A percentile compares a stretch with the other conserved stretches of the same genome.
These are phyloP conservation scores for Tetrapisispora pingtungensis DNA, from an alignment of 805 yeast species.

Conservation along the genomic window DNA sequence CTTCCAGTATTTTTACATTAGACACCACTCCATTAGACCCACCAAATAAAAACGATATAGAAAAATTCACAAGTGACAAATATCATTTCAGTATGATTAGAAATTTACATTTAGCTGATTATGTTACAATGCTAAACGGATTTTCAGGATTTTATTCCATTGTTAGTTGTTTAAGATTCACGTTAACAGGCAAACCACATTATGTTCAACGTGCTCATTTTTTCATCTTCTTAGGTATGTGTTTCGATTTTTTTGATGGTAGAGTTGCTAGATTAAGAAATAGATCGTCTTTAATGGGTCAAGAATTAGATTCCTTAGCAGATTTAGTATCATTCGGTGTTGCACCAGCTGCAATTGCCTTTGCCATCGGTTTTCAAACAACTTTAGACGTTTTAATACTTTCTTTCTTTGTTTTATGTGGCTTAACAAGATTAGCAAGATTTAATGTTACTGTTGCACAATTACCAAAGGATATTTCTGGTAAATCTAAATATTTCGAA, in stretches of 20 bases:
- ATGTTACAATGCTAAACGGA: constrained; percentile 88
- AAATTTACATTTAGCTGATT: constrained; percentile 90
- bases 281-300: constrained; percentile 89
- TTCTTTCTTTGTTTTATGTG: constrained; percentile 83
- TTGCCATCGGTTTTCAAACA: constrained; percentile 80
- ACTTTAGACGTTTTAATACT: constrained; percentile 69
- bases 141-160: constrained; percentile 89
- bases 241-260: constrained; percentile 95
- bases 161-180: constrained; percentile 73
- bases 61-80: constrained; percentile 69
- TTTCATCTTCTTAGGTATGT: constrained; percentile 81
- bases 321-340: constrained; percentile 92
- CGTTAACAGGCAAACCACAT: constrained; percentile 56
- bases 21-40: constrained; percentile 55
- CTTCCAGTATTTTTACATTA: constrained; percentile 44
- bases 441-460: constrained; percentile 90
- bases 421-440: constrained; percentile 86
- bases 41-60: constrained; percentile 67
- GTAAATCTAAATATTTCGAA: constrained; percentile 87
- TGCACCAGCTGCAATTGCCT: constrained; percentile 89
- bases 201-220: constrained; percentile 82
- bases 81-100: constrained; percentile 81
- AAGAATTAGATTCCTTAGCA: constrained; percentile 93
- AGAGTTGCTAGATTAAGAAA: constrained; percentile 92
- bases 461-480: constrained; percentile 79